Percentiles rank a stretch among this genome's conserved stretches.
These are phyloP conservation scores for Cladorrhinum samala DNA, from an alignment of 495 filamentous ascomycete species.

Conservation along the genomic window DNA sequence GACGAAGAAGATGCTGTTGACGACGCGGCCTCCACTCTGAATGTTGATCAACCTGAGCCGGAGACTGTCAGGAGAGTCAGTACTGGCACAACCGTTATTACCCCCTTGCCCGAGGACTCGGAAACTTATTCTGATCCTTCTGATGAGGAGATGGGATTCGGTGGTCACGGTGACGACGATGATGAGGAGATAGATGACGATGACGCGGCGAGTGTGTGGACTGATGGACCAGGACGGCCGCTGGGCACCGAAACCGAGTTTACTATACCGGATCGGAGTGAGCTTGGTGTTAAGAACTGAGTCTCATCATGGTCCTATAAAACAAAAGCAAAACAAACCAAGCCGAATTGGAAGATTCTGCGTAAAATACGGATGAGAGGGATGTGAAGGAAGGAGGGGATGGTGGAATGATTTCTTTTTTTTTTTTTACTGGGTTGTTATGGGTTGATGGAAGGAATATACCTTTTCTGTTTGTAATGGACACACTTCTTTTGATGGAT, in stretches of 20 bases:
- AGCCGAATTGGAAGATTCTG: no score
- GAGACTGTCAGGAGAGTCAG: constrained; percentile 22
- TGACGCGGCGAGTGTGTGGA: constrained; percentile 35
- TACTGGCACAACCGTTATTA: constrained; percentile 43
- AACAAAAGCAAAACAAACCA: no score
- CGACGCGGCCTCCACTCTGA: neutral
- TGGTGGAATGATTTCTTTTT: no score
- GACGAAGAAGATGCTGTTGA: neutral
- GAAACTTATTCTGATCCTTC: constrained; percentile 36
- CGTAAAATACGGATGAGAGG: no score
- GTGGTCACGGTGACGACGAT: constrained; percentile 5
- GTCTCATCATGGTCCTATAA: no score
- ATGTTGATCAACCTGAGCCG: neutral
- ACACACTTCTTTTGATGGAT: no score
- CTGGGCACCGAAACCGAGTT: constrained; percentile 18
- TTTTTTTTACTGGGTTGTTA: no score
- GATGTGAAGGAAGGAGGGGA: no score
- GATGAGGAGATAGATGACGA: constrained; percentile 13
- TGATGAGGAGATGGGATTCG: constrained; percentile 8
- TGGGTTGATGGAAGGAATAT: no score
- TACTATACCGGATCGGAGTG: neutral
- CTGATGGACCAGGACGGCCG: constrained; percentile 20
- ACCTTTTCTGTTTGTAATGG: no score
- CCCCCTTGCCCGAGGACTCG: constrained; percentile 48
- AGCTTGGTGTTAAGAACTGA: neutral